A percentile compares a stretch with the other conserved stretches of the same genome.
Evolutionary conservation across 164 flowering plant species (phyloP).

Genomic region (Aristolochia contorta): DNA sequence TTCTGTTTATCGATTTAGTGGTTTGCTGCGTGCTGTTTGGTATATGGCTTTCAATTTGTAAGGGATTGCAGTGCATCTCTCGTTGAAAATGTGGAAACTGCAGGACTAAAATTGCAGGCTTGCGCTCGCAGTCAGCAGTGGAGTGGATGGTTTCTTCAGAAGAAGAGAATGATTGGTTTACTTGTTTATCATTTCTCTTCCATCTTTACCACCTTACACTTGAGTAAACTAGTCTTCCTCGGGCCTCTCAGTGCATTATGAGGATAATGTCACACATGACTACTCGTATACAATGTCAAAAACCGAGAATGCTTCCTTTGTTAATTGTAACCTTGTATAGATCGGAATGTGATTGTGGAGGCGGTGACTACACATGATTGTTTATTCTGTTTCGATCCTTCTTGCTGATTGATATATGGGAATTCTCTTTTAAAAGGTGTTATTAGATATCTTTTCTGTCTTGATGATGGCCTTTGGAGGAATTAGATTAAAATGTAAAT

Average conservation of each 20-base stretch:
- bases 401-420: not conserved
- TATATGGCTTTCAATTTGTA: conserved; percentile 60
- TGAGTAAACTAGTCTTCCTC: not conserved
- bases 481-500: no score
- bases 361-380: not conserved
- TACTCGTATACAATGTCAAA: not conserved
- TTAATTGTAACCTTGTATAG: conserved; percentile 1
- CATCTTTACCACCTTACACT: not conserved
- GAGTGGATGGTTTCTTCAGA: not conserved
- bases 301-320: not conserved
- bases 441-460: no score
- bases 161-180: not conserved
- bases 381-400: not conserved
- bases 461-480: no score
- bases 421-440: no score
- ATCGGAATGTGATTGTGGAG: not conserved
- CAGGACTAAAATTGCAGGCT: not conserved
- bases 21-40: conserved; percentile 45
- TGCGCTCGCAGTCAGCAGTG: no score
- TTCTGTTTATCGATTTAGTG: conserved; percentile 54
- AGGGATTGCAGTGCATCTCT: conserved; percentile 37
- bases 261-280: not conserved
- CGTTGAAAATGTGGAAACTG: conserved; percentile 9
- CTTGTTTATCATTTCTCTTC: not conserved
- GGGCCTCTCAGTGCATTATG: not conserved